Conservation (phyloP, 2,329 filamentous ascomycete genomes). For the Thelonectria blattea region DNA sequence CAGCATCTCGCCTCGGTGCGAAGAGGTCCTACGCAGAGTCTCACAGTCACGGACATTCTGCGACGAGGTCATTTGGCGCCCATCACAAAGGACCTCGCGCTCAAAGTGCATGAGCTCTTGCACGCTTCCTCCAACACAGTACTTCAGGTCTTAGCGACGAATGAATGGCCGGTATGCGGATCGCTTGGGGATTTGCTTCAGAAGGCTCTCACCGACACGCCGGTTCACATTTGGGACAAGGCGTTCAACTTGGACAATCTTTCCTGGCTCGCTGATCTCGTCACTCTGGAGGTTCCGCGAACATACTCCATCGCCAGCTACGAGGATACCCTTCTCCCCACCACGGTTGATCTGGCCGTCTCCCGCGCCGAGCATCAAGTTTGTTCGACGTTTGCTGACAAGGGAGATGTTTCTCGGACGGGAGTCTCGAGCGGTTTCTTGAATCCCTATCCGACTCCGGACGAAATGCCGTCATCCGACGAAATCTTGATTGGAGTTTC, state of each 20-base stretch:
- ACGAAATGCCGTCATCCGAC: conserved; percentile 49
- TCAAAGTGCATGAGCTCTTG: conserved; percentile 55
- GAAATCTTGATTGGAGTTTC: conserved; percentile 60
- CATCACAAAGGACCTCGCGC: conserved; percentile 56
- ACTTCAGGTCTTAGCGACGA: conserved; percentile 54
- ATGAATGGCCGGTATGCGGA: conserved; percentile 58
- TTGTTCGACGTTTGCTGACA: conserved; percentile 48
- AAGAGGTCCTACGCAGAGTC: conserved; percentile 32
- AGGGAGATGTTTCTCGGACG: conserved; percentile 43
- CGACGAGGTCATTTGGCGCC: conserved; percentile 58
- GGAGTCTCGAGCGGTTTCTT: conserved; percentile 61
- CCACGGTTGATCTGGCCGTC: conserved; percentile 57
- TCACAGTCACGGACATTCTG: conserved; percentile 56
- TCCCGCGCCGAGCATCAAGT: conserved; percentile 59
- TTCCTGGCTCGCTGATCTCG: conserved; percentile 53
- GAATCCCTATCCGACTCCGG: conserved; percentile 49
- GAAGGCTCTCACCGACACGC: conserved; percentile 54
- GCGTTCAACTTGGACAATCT: conserved; percentile 54
- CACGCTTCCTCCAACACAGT: conserved; percentile 57
- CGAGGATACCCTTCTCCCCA: conserved; percentile 56
- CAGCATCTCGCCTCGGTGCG: conserved; percentile 52
- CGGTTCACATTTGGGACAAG: conserved; percentile 55
- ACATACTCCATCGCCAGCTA: conserved; percentile 61
- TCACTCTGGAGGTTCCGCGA: conserved; percentile 56
- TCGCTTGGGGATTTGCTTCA: conserved; percentile 58